Conservation (phyloP, 1,139 yeast genomes). For the Debaryomycetaceae sp. region DNA sequence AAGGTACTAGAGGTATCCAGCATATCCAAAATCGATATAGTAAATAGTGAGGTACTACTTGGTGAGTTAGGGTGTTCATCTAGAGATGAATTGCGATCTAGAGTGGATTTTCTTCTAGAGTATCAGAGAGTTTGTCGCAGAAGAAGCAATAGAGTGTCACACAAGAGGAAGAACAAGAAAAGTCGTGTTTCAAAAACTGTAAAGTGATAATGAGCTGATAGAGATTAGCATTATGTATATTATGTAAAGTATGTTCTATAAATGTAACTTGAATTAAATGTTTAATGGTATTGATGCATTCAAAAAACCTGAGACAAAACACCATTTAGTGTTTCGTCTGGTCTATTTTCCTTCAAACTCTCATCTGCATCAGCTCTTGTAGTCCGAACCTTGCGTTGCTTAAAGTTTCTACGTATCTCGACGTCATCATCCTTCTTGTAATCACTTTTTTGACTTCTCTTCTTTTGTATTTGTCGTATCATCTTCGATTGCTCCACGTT, state of each 20-base stretch:
- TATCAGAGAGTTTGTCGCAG: slow-evolving; percentile 10
- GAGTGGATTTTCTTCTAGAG: slow-evolving; percentile 21
- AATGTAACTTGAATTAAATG: not conserved
- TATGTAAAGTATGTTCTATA: slow-evolving; percentile 1
- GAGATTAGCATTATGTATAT: not conserved
- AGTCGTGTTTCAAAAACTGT: not conserved
- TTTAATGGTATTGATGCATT: slow-evolving; percentile 1
- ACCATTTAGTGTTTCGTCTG: slow-evolving; percentile 40
- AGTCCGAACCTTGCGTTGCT: slow-evolving; percentile 62
- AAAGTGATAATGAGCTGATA: slow-evolving; percentile 1
- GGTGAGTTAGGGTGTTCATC: slow-evolving; percentile 17
- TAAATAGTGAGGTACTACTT: slow-evolving; percentile 19
- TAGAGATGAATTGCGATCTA: slow-evolving; percentile 18
- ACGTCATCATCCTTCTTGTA: slow-evolving; percentile 18
- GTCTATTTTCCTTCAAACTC: slow-evolving; percentile 42
- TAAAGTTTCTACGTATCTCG: slow-evolving; percentile 51
- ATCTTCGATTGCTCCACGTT: slow-evolving; percentile 87
- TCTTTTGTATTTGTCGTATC: slow-evolving; percentile 63
- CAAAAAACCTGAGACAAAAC: slow-evolving; percentile 42
- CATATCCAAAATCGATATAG: slow-evolving; percentile 18
- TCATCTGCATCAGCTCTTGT: slow-evolving; percentile 62
- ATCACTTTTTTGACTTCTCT: slow-evolving; percentile 34
- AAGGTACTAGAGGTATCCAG: slow-evolving; percentile 17
- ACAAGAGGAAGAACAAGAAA: not conserved
- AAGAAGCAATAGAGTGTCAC: not conserved